Evolutionary conservation across 208 protist species (phyloP).

Genomic region (Crithidia brevicula): DNA sequence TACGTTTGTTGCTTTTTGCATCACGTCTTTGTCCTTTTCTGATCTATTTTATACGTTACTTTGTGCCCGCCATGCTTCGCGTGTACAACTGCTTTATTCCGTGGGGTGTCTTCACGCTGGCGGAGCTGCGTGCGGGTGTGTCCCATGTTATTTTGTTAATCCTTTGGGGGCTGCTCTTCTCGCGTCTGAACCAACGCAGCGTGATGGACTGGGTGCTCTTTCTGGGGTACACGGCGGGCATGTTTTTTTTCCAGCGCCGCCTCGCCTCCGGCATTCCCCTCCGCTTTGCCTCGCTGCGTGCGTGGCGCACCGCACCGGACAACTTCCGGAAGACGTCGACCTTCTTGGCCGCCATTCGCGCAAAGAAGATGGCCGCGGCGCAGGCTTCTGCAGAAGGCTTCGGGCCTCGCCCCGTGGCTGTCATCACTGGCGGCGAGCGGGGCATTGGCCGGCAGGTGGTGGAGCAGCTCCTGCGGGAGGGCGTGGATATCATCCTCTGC

Average conservation of each 20-base stretch:
- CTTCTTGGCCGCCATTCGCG: constrained; percentile 23
- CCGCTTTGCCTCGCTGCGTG: constrained; percentile 32
- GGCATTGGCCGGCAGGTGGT: constrained; percentile 51
- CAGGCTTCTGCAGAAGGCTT: background rate
- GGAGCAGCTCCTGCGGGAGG: constrained; percentile 37
- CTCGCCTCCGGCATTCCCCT: constrained; percentile 52
- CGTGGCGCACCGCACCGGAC: constrained; percentile 34
- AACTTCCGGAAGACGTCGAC: constrained; percentile 50
- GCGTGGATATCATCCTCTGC: constrained; percentile 48
- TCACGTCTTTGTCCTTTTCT: background rate
- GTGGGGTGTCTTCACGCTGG: constrained; percentile 33
- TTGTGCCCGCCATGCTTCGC: constrained; percentile 20
- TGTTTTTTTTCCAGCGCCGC: constrained; percentile 52
- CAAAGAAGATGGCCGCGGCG: constrained; percentile 5
- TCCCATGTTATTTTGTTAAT: constrained; percentile 38
- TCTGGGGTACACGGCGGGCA: constrained; percentile 23
- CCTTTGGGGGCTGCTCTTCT: constrained; percentile 5
- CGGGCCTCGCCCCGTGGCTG: constrained; percentile 32
- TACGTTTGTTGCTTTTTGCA: too few relatives aligned
- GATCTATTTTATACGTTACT: background rate
- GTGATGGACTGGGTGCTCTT: background rate
- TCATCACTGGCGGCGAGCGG: constrained; percentile 53
- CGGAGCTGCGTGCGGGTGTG: constrained; percentile 39
- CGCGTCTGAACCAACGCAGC: constrained; percentile 12
- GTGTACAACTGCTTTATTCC: constrained; percentile 39